Conservation (phyloP, 805 yeast genomes). For the Wickerhamomyces queroliae region DNA sequence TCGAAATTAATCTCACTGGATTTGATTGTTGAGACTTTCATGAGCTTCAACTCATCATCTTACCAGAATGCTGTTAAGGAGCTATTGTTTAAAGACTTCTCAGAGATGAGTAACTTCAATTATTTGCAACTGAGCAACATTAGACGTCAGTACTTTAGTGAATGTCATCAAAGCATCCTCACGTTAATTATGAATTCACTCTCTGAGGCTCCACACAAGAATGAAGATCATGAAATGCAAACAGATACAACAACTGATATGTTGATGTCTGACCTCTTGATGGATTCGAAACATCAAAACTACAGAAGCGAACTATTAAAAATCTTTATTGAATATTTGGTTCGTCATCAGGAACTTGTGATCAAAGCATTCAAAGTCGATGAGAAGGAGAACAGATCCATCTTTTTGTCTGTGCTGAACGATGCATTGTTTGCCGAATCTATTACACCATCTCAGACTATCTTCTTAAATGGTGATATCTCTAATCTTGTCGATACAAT, state of each 20-base stretch:
- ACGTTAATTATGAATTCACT: constrained; percentile 11
- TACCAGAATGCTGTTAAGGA: constrained; percentile 16
- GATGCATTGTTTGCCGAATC: constrained; percentile 4
- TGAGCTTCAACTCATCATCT: constrained; percentile 15
- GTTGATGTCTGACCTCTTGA: constrained; percentile 14
- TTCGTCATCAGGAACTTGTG: constrained; percentile 9
- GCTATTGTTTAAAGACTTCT: constrained; percentile 15
- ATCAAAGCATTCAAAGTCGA: constrained; percentile 3
- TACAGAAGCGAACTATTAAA: constrained; percentile 15
- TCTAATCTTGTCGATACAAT: constrained; percentile 16
- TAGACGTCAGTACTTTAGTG: constrained; percentile 15
- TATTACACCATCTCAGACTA: neutral
- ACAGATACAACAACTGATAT: constrained; percentile 21
- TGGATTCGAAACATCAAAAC: constrained; percentile 7
- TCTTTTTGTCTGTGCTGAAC: constrained; percentile 4
- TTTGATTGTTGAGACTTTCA: constrained; percentile 27
- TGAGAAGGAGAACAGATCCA: neutral
- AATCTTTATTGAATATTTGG: constrained; percentile 12
- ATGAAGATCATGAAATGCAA: constrained; percentile 16
- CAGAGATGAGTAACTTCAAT: constrained; percentile 10
- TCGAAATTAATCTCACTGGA: constrained; percentile 31
- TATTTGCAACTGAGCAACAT: constrained; percentile 16
- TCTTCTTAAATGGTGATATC: neutral
- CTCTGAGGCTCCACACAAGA: constrained; percentile 7
- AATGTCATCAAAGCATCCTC: constrained; percentile 13